Evolutionary conservation across 352 stramenopile species (phyloP), one percentile per base, ranked within the genome.

Genomic region (Phytopythium delawarense): DNA sequence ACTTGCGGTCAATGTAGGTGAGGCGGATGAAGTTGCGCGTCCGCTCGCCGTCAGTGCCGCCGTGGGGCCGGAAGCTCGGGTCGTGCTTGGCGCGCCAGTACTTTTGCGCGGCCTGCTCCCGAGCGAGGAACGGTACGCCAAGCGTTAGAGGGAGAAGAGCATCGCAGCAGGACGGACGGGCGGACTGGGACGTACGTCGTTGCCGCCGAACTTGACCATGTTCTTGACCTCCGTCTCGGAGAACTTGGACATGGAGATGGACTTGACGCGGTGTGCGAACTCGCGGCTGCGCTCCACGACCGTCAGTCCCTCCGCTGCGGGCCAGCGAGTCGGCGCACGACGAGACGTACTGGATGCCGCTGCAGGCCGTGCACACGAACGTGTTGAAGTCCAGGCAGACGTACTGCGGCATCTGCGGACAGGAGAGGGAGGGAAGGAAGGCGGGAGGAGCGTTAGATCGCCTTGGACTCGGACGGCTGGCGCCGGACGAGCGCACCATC

Each of bases 191-290:
- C 75, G 25, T 35, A 94, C 81, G 64, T 97, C 87, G 55, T 98
- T 98, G 45, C 92, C 92, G 35, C 89, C 91, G 56, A 84, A 78
- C 64, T 94, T 92, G 54, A 96, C 64, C 67, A 96, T 85, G 59
- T 88, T 94, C 59, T 91, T 92, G 28, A 97, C 84, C 57, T 98
- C 92, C 12, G 87, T 90, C 58, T 97, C 88, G 6, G 91, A 91
- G 61, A 97, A 98, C 64, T 95, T 97, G 57, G 91, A 96, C 81
- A 97, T 95, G 57, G 90, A 97, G 67, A 98, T 95, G 59, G 88
- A 97, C 69, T 98, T 98, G 59, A 98, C 88, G 18, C 92, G 87
- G 62, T 98, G 92, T 8, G 83, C 88, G 69, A 98, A 98, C 70
- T 97, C 91, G 25, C 92, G 88, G 60, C 88, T 94, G 59, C 37